Evolutionary conservation across 2,329 filamentous ascomycete genomes (phyloP), one percentile per base, ranked within the genome.

Genomic region (Daldinia sp.): DNA sequence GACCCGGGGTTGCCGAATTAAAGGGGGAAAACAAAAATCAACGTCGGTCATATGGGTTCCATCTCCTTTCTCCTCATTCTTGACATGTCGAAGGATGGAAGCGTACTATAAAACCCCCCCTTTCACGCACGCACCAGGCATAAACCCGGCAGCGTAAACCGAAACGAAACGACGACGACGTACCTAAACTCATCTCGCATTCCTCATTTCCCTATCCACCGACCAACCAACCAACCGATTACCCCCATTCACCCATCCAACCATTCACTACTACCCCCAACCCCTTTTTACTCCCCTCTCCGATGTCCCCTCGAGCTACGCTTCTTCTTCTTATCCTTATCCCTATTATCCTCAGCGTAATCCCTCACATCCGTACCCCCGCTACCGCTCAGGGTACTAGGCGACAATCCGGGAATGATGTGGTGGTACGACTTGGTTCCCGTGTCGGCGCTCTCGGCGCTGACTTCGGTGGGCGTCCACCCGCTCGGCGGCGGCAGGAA

Each of bases 371-470:
- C 54, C 28, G 57, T 78, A 12, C 76, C 37, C 10, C 76, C 37
- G 75, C 75, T 5, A 53, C 35, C 67, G 30, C 67, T 78, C 67
- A 74, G 79, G 59, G 78, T 72, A 59, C 72, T 74, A 10, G 71
- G 73, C 67, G 81, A 81, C 71, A 87, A 75, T 70, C 87, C 86
- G 2, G 87, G 87, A 76, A 88, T 86, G 41, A 84, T 78, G 72
- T 88, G 86, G 71, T 81, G 82, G 74, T 89, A 88, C 41, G 85
- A 83, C 82, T 88, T 88, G 72, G 86, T 88, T 33, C 87, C 87
- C 7, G 85, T 72, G 1, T 88, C 86, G 26, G 26, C 28, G 75
- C 83, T 84, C 50, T 78, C 78, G 3, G 77, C 75, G 48, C 72
- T 79, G 66, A 75, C 77, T 64, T 82, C 82, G 74, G 82, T 84